Percentiles rank a stretch among this genome's conserved stretches.
Conservation (phyloP, 192 early-diverging fungal genomes). For the Phycomyces blakesleeanus region DNA sequence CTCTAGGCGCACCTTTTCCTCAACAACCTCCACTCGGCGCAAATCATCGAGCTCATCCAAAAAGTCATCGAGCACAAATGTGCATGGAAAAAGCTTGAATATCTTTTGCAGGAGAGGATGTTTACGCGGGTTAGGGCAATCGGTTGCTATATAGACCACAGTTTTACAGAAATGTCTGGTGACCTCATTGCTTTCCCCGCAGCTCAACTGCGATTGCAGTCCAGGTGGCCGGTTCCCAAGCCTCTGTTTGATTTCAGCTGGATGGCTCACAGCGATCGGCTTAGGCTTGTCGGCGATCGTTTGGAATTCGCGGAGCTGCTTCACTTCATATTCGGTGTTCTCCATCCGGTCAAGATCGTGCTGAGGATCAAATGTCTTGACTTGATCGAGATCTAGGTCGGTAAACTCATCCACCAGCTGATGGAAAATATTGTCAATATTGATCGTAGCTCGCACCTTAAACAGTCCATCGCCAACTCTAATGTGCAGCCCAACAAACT, state of each 20-base stretch:
- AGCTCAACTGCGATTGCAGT: conserved; percentile 2
- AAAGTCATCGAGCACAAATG: conserved; percentile 48
- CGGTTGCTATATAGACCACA: conserved; percentile 51
- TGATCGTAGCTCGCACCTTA: conserved; percentile 37
- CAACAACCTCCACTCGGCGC: conserved; percentile 17
- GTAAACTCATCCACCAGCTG: conserved; percentile 38
- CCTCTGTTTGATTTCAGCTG: conserved; percentile 4
- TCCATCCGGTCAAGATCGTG: conserved; percentile 37
- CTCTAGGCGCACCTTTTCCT: conserved; percentile 43
- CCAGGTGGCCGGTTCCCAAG: not conserved
- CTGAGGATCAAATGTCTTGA: conserved; percentile 17
- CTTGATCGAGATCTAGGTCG: conserved; percentile 31
- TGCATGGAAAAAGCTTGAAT: conserved; percentile 46
- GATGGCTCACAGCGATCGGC: conserved; percentile 26
- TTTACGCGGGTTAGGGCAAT: conserved; percentile 39
- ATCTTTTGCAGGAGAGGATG: conserved; percentile 49
- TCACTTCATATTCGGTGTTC: conserved; percentile 35
- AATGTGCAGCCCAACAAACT: conserved; percentile 49
- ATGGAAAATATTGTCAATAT: conserved; percentile 46
- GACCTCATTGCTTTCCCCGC: conserved; percentile 11
- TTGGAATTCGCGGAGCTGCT: conserved; percentile 10
- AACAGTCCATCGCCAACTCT: conserved; percentile 54
- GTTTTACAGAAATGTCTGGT: conserved; percentile 21
- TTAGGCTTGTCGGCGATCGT: not conserved
- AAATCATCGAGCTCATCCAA: conserved; percentile 34